Conservation (phyloP, 139 green algal genomes). For the Axilococcus clingmanii region DNA sequence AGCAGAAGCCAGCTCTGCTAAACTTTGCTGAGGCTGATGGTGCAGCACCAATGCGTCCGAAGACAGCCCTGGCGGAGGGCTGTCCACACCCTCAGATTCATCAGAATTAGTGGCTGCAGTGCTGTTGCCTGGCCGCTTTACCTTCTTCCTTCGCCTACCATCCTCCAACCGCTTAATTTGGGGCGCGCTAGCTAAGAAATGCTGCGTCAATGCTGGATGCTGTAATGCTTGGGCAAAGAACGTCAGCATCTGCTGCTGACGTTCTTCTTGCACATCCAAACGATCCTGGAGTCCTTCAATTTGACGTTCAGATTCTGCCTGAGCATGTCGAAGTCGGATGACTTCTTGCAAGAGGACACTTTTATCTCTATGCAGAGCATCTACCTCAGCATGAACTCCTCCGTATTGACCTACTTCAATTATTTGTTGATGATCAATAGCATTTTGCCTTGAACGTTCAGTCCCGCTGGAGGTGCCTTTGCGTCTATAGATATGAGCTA, state of each 20-base stretch:
- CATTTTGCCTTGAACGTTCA: neutral
- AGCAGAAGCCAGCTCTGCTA: slow-evolving; percentile 15
- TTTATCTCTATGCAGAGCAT: slow-evolving; percentile 78
- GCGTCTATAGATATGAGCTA: slow-evolving; percentile 69
- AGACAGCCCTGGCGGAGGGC: neutral
- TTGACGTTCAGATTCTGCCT: slow-evolving; percentile 46
- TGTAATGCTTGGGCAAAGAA: slow-evolving; percentile 71
- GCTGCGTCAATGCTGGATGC: slow-evolving; percentile 66
- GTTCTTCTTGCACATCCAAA: slow-evolving; percentile 56
- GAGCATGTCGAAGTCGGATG: slow-evolving; percentile 65
- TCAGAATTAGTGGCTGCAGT: slow-evolving; percentile 2
- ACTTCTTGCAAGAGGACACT: slow-evolving; percentile 82
- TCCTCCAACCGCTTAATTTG: slow-evolving; percentile 31
- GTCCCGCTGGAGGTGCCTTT: slow-evolving; percentile 37
- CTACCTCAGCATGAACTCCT: slow-evolving; percentile 55
- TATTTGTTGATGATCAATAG: neutral
- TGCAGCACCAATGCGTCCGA: slow-evolving; percentile 11
- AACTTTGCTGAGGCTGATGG: neutral
- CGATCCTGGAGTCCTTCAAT: slow-evolving; percentile 48
- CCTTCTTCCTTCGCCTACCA: slow-evolving; percentile 28
- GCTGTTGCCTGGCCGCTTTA: slow-evolving; percentile 5
- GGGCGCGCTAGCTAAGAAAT: slow-evolving; percentile 31
- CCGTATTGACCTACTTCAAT: slow-evolving; percentile 72
- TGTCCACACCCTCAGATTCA: slow-evolving; percentile 4
- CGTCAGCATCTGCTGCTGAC: slow-evolving; percentile 72